Conservation (phyloP, 495 filamentous ascomycete species). For the Penicillium taxi region DNA sequence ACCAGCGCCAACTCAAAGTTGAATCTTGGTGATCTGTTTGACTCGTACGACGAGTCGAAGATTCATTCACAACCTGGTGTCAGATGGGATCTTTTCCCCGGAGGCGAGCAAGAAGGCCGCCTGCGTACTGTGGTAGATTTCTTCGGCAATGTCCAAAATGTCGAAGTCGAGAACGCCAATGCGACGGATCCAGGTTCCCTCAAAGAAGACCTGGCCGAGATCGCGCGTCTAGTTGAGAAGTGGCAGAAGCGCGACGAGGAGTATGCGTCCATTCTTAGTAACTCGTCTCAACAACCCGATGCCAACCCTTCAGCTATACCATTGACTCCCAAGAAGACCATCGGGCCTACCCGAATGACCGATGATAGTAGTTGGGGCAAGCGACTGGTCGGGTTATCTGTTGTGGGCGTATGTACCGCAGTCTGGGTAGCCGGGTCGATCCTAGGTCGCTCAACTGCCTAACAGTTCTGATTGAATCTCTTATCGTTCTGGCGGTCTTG, state of each 20-base stretch:
- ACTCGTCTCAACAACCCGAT: conserved; percentile 21
- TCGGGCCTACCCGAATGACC: conserved; percentile 54
- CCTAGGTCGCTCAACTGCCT: conserved; percentile 23
- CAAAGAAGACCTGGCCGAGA: conserved; percentile 68
- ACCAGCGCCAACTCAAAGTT: conserved; percentile 72
- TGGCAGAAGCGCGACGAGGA: conserved; percentile 31
- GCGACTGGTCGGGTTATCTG: conserved; percentile 55
- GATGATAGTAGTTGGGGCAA: conserved; percentile 63
- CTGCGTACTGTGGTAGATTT: conserved; percentile 85
- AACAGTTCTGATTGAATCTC: no score
- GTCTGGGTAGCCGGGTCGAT: conserved; percentile 58
- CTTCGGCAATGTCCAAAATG: conserved; percentile 96
- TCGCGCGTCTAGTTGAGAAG: conserved; percentile 50
- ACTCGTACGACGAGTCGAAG: conserved; percentile 88
- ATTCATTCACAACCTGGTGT: conserved; percentile 91
- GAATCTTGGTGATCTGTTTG: conserved; percentile 87
- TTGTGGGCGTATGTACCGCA: conserved; percentile 57
- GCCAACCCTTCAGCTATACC: conserved; percentile 15
- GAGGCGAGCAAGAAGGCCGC: conserved; percentile 65
- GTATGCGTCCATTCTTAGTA: conserved; percentile 25
- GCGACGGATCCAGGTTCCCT: conserved; percentile 48
- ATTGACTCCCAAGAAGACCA: conserved; percentile 25
- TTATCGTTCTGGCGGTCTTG: not conserved
- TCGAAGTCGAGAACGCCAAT: conserved; percentile 68
- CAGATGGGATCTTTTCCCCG: conserved; percentile 84